phyloP scores from a whole-genome alignment of 176 grass and related monocot genomes.

The Pharus latifolius region DNA sequence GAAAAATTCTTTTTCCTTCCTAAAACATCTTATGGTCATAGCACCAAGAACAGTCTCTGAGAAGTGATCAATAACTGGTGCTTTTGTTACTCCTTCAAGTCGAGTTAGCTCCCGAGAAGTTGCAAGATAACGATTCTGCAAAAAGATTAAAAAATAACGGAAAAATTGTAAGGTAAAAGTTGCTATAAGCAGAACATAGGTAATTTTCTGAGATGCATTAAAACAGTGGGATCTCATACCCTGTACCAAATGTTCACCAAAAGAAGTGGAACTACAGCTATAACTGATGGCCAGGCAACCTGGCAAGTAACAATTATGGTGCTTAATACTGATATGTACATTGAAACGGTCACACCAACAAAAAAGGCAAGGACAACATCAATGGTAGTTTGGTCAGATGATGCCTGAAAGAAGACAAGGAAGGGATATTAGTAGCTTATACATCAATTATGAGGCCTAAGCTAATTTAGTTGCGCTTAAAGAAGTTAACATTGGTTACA shows the following conservation, averaged over 20 bases:
- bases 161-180: not conserved
- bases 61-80: conserved; percentile 95
- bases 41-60: conserved; percentile 86
- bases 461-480: too few relatives aligned
- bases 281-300: conserved; percentile 83
- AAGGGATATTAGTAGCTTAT: not conserved
- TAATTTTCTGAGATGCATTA: not conserved
- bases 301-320: conserved; percentile 66
- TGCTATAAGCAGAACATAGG: not conserved
- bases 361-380: conserved; percentile 82
- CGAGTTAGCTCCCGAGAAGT: conserved; percentile 88
- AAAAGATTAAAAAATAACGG: not conserved
- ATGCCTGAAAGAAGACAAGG: conserved; percentile 61
- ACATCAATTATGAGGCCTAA: too few relatives aligned
- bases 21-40: conserved; percentile 80
- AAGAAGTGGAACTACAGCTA: conserved; percentile 70
- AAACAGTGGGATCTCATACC: conserved; percentile 37
- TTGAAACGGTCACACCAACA: conserved; percentile 63
- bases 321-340: conserved; percentile 83
- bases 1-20: conserved; percentile 60
- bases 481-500: too few relatives aligned
- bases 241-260: conserved; percentile 90
- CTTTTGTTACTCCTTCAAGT: conserved; percentile 89
- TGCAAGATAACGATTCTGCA: conserved; percentile 73
- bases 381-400: conserved; percentile 87